Conservation (phyloP, 2,329 filamentous ascomycete species). For the Chaetomiaceae sp. region DNA sequence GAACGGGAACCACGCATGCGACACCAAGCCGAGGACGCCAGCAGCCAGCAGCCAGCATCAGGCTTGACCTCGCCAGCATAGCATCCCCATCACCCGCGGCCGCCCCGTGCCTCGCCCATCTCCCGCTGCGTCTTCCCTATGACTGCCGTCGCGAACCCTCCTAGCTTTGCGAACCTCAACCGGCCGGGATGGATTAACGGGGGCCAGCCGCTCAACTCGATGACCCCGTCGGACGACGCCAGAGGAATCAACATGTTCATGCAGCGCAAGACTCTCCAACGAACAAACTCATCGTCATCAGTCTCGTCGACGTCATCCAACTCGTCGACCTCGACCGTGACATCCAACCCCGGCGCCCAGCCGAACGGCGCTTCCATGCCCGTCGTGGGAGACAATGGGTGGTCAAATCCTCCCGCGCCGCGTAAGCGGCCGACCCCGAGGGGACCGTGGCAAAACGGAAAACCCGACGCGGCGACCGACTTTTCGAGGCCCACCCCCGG, state of each 20-base stretch:
- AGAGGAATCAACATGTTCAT: constrained; percentile 70
- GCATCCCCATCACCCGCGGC: constrained; percentile 20
- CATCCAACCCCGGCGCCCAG: constrained; percentile 52
- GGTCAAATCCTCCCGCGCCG: constrained; percentile 44
- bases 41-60: no score
- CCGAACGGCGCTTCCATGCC: constrained; percentile 55
- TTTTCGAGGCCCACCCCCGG: constrained; percentile 39
- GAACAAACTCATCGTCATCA: constrained; percentile 88
- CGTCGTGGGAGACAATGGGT: constrained; percentile 46
- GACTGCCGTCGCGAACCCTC: constrained; percentile 64
- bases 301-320: constrained; percentile 61
- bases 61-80: not conserved
- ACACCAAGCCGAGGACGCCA: no score
- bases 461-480: constrained; percentile 45
- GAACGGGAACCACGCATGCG: constrained; percentile 15
- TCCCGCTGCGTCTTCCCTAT: constrained; percentile 41
- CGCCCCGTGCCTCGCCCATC: constrained; percentile 17
- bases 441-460: constrained; percentile 45
- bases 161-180: constrained; percentile 58
- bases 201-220: constrained; percentile 51
- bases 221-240: constrained; percentile 72
- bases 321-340: constrained; percentile 59
- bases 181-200: constrained; percentile 63
- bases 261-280: constrained; percentile 80
- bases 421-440: constrained; percentile 51